These are phyloP conservation scores for Debaryomyces castellii DNA, from an alignment of 805 yeast species.

Conservation along the genomic window DNA sequence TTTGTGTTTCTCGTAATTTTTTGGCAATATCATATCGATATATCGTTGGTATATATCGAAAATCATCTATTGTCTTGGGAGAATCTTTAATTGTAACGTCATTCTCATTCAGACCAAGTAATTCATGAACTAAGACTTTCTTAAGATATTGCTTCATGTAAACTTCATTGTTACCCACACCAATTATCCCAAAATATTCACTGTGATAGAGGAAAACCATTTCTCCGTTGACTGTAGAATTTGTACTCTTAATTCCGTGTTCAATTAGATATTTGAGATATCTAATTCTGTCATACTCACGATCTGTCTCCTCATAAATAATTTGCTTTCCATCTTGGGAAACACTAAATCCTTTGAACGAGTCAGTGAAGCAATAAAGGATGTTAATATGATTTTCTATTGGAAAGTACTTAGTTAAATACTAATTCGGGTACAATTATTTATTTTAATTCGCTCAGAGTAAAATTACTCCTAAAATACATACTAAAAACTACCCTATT, in stretches of 20 bases:
- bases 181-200: background rate
- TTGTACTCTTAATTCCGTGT: background rate
- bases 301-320: background rate
- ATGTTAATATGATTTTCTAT: too few species aligned
- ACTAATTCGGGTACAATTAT: too few species aligned
- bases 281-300: background rate
- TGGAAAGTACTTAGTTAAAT: too few species aligned
- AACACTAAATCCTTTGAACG: background rate
- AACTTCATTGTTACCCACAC: background rate
- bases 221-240: background rate
- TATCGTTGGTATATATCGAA: background rate
- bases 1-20: conserved; percentile 1
- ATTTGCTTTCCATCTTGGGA: background rate
- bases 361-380: too few species aligned
- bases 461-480: too few species aligned
- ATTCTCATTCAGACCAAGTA: background rate
- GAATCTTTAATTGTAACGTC: background rate
- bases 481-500: too few species aligned
- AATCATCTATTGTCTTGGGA: background rate
- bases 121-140: background rate
- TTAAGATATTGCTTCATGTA: background rate
- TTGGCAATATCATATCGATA: background rate
- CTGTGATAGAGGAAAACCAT: background rate
- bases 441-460: too few species aligned
- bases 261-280: conserved; percentile 2